A percentile compares a stretch with the other conserved stretches of the same genome.
These are phyloP conservation scores for Corymbia maculata DNA, from an alignment of 345 rosid genomes.

Conservation along the genomic window DNA sequence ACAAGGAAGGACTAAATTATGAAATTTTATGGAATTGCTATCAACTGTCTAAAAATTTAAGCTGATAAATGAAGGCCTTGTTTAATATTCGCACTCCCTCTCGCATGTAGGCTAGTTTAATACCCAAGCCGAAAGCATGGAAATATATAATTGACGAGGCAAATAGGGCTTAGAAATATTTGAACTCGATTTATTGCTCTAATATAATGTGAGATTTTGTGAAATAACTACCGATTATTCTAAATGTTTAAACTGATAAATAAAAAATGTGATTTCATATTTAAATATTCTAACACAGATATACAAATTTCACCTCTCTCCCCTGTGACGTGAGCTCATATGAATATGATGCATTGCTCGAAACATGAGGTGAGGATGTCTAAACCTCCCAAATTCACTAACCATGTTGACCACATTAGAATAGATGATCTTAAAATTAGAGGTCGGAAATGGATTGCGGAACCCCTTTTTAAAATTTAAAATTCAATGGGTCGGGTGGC, in stretches of 20 bases:
- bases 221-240: accelerated
- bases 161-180: not conserved
- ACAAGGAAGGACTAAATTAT: accelerated
- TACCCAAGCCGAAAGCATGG: not conserved
- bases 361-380: not conserved
- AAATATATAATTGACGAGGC: not conserved
- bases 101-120: accelerated
- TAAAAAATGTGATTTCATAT: not conserved
- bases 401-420: not conserved
- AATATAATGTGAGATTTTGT: accelerated
- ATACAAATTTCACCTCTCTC: not conserved
- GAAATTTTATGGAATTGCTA: accelerated
- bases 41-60: not conserved
- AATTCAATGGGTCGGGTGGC: not conserved
- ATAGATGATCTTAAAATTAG: not conserved
- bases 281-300: not conserved
- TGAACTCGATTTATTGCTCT: accelerated
- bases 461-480: not conserved
- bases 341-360: not conserved
- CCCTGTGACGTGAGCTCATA: not conserved
- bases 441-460: not conserved
- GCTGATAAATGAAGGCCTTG: accelerated
- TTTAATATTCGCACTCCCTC: accelerated
- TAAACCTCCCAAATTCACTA: not conserved
- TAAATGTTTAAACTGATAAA: not conserved